Evolutionary conservation across 371 early-diverging fungal species (phyloP), one percentile per base, ranked within the genome.

Genomic region (Rhizopus delemar): DNA sequence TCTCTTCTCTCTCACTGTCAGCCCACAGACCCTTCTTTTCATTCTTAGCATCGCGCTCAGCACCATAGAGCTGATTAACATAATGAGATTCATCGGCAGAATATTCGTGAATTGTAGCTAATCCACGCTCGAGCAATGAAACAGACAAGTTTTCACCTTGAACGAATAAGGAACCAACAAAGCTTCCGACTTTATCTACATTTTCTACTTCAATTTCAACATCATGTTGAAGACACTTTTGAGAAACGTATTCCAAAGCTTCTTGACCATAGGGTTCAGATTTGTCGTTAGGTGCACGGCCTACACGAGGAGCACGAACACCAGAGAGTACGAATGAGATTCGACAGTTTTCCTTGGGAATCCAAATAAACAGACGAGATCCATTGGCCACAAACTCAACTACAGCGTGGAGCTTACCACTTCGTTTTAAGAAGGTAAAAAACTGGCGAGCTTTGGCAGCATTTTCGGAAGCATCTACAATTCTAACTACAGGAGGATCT

Each of bases 201-300:
- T 83, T 83, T 57, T 95, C 96, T 15, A 96, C 73, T 53, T 89
- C 88, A 45, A 95, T 79, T 65, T 94, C 93, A 12, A 94, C 92
- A 67, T 97, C 95, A 49, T 96, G 91, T 75, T 97, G 98, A 58
- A 95, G 82, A 60, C 82, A 80, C 31, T 74, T 71, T 53, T 83
- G 80, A 43, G 75, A 74, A 3, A 88, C 82, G 68, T 84, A 90
- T 4, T 83, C 85, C 33, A 90, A 70, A 0, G 95, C 93, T 73
- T 95, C 98, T 16, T 75, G 81, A 39, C 93, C 96, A 67, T 84
- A 92, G 3, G 96, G 92, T 60, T 98, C 97, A n/a, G 88, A 73
- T 50, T 84, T 87, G 55, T 93, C 93, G 31, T 67, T 67, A 8
- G 87, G 62, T 48, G 66, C 73, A 46, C 86, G 85, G 34, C 87